Conservation (phyloP, 257 asterid genomes). For the Solanum arcanum region DNA sequence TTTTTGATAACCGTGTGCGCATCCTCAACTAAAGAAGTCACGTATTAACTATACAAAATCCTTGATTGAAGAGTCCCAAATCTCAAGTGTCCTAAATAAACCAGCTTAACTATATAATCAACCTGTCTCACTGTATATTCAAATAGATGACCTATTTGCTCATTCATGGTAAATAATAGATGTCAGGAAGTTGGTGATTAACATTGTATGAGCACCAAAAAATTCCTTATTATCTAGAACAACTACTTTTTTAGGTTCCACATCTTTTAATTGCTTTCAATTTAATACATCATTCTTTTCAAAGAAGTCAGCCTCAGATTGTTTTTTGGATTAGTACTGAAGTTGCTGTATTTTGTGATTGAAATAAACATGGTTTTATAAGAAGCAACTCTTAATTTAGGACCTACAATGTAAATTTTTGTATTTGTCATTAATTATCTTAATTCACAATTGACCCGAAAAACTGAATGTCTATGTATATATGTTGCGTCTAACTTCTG, state of each 20-base stretch:
- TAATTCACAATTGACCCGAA: background rate
- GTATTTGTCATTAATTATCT: background rate
- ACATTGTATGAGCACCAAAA: background rate
- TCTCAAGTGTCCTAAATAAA: background rate
- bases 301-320: background rate
- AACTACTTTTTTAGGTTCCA: background rate
- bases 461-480: background rate
- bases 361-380: too few species aligned
- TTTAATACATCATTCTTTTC: background rate
- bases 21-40: background rate
- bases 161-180: background rate
- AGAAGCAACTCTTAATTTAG: background rate
- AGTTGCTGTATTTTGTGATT: background rate
- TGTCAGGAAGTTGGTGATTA: background rate
- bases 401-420: background rate
- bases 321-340: background rate
- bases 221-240: background rate
- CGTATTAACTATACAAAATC: background rate
- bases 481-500: background rate
- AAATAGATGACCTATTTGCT: background rate
- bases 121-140: background rate
- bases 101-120: background rate
- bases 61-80: background rate
- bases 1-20: background rate
- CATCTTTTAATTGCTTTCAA: background rate